Conservation (phyloP, 495 filamentous ascomycete genomes). For the Podospora australis region DNA sequence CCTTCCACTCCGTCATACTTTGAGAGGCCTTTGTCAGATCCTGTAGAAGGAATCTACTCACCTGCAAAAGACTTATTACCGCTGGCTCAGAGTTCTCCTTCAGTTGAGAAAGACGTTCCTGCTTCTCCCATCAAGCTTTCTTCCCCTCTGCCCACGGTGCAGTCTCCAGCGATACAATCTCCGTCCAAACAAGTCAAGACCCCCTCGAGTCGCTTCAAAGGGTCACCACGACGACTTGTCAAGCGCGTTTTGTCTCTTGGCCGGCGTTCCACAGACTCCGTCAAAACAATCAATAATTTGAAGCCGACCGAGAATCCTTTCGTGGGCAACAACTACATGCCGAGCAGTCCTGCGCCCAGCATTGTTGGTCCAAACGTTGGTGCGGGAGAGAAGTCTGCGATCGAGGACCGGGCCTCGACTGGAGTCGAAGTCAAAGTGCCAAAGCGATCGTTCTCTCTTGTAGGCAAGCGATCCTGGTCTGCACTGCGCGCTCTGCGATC, state of each 20-base stretch:
- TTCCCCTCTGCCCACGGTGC: neutral
- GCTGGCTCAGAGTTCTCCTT: too few species aligned
- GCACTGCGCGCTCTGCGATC: slow-evolving; percentile 4
- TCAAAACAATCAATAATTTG: slow-evolving; percentile 7
- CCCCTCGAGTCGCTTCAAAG: neutral
- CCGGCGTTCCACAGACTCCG: slow-evolving; percentile 12
- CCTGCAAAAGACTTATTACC: neutral
- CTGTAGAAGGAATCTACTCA: slow-evolving; percentile 4
- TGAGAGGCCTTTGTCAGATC: neutral
- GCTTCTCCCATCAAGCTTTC: neutral
- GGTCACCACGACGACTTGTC: slow-evolving; percentile 7
- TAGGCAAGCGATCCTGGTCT: slow-evolving; percentile 10
- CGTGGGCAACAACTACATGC: too few species aligned
- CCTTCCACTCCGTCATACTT: neutral
- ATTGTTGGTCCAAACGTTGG: neutral
- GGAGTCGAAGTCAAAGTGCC: slow-evolving; percentile 8
- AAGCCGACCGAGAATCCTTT: slow-evolving; percentile 1
- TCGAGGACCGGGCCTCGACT: neutral
- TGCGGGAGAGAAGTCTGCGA: neutral
- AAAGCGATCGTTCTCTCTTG: slow-evolving; percentile 17
- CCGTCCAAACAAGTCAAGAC: slow-evolving; percentile 3
- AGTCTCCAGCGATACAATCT: slow-evolving; percentile 8
- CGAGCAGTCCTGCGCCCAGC: slow-evolving; percentile 2
- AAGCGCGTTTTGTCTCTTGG: slow-evolving; percentile 17
- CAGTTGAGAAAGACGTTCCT: too few species aligned